These are phyloP conservation scores for Postia placenta DNA, from an alignment of 768 basidiomycete species.

Conservation along the genomic window DNA sequence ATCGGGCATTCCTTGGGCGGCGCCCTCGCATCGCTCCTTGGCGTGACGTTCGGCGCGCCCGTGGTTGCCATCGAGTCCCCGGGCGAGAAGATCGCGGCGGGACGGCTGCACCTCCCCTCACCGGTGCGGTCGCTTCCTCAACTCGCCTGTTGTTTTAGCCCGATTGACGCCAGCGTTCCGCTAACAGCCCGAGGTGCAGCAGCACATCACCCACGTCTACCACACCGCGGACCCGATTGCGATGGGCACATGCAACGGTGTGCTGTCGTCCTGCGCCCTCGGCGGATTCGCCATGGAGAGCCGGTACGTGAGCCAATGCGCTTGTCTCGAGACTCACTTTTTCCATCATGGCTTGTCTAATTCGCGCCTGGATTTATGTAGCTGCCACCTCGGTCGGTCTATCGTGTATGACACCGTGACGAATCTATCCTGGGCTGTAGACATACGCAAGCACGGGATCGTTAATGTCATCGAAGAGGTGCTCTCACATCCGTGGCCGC, in stretches of 20 bases:
- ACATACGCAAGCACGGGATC: constrained; percentile 78
- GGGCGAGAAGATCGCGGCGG: constrained; percentile 76
- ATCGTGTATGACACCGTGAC: constrained; percentile 92
- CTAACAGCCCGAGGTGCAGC: constrained; percentile 71
- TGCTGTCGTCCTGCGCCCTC: constrained; percentile 74
- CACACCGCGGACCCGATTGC: constrained; percentile 95
- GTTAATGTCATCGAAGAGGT: constrained; percentile 72
- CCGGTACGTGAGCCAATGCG: constrained; percentile 32
- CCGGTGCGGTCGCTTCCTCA: constrained; percentile 45
- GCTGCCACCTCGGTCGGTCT: constrained; percentile 81
- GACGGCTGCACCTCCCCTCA: constrained; percentile 77
- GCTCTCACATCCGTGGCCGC: constrained; percentile 64
- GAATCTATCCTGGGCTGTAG: constrained; percentile 78
- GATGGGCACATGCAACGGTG: constrained; percentile 82
- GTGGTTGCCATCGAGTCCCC: constrained; percentile 87
- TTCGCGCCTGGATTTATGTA: too few species aligned
- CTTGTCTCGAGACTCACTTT: background rate
- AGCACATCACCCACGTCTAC: constrained; percentile 86
- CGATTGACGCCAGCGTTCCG: background rate
- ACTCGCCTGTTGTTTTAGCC: background rate
- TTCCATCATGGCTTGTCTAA: background rate
- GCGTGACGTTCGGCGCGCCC: constrained; percentile 84
- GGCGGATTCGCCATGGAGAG: constrained; percentile 90
- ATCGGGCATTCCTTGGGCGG: constrained; percentile 68
- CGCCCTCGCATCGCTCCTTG: constrained; percentile 77